Evolutionary conservation across 1,284 basidiomycete species (phyloP).

Genomic region (Heterobasidion occidentale): DNA sequence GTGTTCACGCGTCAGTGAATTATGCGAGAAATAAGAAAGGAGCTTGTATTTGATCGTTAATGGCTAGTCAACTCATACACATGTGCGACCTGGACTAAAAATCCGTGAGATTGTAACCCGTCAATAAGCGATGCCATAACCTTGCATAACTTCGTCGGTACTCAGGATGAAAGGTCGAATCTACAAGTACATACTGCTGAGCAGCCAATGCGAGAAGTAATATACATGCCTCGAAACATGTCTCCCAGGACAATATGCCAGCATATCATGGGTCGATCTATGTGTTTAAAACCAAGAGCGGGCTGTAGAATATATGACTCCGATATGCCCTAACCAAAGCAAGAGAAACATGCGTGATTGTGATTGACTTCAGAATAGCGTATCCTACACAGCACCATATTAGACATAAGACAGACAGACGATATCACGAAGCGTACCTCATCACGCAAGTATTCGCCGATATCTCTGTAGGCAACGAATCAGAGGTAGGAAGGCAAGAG

Average conservation of each 20-base stretch:
- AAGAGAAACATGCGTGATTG: not conserved
- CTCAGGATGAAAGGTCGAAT: not conserved
- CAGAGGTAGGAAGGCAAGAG: not conserved
- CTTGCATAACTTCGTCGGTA: no score
- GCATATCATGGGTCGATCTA: not conserved
- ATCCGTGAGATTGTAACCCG: no score
- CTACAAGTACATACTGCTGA: not conserved
- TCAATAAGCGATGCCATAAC: no score
- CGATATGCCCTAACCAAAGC: not conserved
- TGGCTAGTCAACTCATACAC: not conserved
- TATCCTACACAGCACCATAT: conserved; percentile 18
- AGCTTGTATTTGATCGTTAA: no score
- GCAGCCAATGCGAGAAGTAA: not conserved
- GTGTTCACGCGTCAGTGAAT: not conserved
- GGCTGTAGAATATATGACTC: not conserved
- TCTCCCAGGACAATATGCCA: not conserved
- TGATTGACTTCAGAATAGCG: not conserved
- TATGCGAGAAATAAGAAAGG: not conserved
- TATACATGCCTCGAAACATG: not conserved
- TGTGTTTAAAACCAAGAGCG: not conserved
- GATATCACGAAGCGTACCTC: conserved; percentile 49
- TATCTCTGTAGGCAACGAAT: conserved; percentile 53
- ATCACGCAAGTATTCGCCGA: conserved; percentile 93
- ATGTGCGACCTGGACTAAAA: not conserved
- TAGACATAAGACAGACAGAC: conserved; percentile 23